Conservation (phyloP, 2,329 filamentous ascomycete species). For the Bimuria novae-zelandiae region DNA sequence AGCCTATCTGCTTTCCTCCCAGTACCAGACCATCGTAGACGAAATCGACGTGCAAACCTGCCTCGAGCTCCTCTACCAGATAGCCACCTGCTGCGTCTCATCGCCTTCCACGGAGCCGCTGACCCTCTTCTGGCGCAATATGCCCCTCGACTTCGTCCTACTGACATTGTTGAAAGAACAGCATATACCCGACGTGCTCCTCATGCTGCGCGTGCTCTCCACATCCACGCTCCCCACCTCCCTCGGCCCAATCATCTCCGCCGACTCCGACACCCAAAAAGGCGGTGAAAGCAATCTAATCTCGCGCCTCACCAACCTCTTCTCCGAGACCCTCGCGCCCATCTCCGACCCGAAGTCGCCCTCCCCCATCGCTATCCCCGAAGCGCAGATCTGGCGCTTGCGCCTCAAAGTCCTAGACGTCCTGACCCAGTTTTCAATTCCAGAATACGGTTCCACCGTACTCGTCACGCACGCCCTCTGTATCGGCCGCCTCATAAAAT, state of each 20-base stretch:
- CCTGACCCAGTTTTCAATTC: conserved; percentile 63
- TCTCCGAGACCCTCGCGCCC: conserved; percentile 60
- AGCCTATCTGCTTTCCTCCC: conserved; percentile 38
- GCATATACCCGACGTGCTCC: conserved; percentile 63
- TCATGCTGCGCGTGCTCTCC: conserved; percentile 67
- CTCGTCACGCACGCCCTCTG: conserved; percentile 71
- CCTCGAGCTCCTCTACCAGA: conserved; percentile 67
- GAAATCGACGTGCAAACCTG: conserved; percentile 67
- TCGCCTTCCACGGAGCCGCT: conserved; percentile 45
- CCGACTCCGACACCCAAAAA: conserved; percentile 47
- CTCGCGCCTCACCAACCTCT: conserved; percentile 65
- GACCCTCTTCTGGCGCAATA: conserved; percentile 66
- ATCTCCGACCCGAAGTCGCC: conserved; percentile 26
- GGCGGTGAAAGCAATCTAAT: conserved; percentile 57
- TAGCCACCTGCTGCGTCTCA: conserved; percentile 63
- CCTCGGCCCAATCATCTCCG: conserved; percentile 67
- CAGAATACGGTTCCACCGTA: conserved; percentile 63
- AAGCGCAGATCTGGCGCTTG: conserved; percentile 50
- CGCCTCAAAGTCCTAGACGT: conserved; percentile 53
- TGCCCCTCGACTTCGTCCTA: conserved; percentile 69
- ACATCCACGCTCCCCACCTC: conserved; percentile 67
- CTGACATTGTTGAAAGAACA: conserved; percentile 71
- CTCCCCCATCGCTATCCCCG: conserved; percentile 25
- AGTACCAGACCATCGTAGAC: conserved; percentile 54
- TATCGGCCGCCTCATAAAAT: conserved; percentile 74